phyloP scores from a whole-genome alignment of 768 basidiomycete genomes.

The Pleurotus tuoliensis region DNA sequence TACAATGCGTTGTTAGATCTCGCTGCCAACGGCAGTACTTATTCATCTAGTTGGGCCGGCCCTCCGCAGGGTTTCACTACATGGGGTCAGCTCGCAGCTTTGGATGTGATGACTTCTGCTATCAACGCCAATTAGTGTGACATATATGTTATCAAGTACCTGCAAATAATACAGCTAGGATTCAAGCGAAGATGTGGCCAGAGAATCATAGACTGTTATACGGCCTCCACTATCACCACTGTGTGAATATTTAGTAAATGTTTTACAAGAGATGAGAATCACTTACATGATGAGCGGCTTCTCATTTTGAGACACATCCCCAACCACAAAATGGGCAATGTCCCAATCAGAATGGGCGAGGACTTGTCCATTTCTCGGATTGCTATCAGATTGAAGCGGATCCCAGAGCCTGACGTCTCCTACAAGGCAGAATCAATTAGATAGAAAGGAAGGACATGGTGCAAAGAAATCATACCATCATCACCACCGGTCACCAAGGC shows the following conservation, averaged over 20 bases:
- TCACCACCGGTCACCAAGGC: constrained; percentile 59
- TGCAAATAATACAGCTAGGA: too few relatives aligned
- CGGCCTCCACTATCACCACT: background rate
- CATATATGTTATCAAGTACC: too few relatives aligned
- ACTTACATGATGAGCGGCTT: constrained; percentile 59
- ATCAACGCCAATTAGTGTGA: constrained; percentile 28
- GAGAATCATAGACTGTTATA: background rate
- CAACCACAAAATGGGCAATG: constrained; percentile 55
- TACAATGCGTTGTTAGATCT: constrained; percentile 48
- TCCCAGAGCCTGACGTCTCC: constrained; percentile 75
- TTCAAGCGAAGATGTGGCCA: too few relatives aligned
- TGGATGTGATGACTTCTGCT: constrained; percentile 38
- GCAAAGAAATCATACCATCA: constrained; percentile 46
- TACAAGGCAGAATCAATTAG: constrained; percentile 18
- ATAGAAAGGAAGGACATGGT: background rate
- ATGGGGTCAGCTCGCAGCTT: constrained; percentile 47
- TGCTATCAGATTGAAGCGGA: constrained; percentile 34
- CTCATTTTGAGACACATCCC: constrained; percentile 47
- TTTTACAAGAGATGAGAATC: background rate
- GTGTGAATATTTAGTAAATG: background rate
- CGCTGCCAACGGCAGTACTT: constrained; percentile 37
- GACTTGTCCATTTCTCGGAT: constrained; percentile 39
- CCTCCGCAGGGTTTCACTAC: constrained; percentile 41
- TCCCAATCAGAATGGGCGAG: constrained; percentile 55
- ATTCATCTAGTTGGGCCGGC: constrained; percentile 45